phyloP scores from a whole-genome alignment of 2,329 filamentous ascomycete species.

The Herpotrichia juniperi region DNA sequence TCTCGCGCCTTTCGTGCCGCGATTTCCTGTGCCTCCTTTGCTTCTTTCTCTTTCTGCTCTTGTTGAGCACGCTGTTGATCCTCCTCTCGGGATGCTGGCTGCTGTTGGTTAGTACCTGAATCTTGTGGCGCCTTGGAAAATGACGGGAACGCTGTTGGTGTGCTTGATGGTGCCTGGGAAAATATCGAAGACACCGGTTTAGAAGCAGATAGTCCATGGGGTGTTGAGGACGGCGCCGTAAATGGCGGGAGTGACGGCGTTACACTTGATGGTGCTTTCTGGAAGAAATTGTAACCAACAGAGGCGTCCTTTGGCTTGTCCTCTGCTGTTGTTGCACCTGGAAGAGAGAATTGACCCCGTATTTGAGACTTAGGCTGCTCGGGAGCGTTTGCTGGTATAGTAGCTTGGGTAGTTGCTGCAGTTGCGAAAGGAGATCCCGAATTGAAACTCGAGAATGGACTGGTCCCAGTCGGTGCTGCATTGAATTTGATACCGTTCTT shows the following conservation, averaged over 20 bases:
- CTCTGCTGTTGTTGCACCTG: neutral
- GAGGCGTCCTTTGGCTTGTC: neutral
- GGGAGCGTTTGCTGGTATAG: neutral
- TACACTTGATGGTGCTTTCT: neutral
- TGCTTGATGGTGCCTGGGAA: neutral
- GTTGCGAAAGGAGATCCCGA: neutral
- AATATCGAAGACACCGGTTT: too few relatives aligned
- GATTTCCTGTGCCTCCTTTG: conserved; percentile 9
- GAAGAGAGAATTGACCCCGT: neutral
- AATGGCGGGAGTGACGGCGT: neutral
- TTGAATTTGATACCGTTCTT: conserved; percentile 36
- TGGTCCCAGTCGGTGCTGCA: neutral
- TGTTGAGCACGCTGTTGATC: conserved; percentile 6
- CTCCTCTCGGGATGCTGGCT: conserved; percentile 1
- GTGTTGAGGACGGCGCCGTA: too few relatives aligned
- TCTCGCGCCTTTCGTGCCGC: neutral
- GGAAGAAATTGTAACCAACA: neutral
- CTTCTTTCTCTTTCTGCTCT: conserved; percentile 9
- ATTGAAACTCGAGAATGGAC: conserved; percentile 6
- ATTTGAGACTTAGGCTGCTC: neutral
- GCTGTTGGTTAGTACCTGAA: neutral
- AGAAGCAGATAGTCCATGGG: too few relatives aligned
- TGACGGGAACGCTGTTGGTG: neutral
- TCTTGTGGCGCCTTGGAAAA: neutral
- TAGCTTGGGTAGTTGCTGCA: neutral